These are phyloP conservation scores for Talaromyces proteolyticus DNA, from an alignment of 495 filamentous ascomycete species.

Conservation along the genomic window DNA sequence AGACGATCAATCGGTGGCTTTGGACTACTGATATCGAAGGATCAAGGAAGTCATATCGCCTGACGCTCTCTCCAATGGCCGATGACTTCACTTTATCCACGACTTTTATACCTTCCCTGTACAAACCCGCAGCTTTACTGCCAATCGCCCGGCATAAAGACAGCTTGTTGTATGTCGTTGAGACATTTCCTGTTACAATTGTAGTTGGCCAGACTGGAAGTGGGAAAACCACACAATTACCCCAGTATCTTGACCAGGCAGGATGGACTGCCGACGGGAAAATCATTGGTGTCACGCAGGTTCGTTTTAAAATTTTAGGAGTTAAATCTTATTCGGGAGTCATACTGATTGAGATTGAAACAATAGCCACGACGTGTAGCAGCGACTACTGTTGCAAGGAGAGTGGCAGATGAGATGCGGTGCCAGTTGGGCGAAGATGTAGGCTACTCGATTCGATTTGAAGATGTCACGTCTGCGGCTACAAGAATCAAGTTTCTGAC, in stretches of 20 bases:
- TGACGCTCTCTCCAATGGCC: conserved; percentile 19
- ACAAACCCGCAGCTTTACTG: conserved; percentile 70
- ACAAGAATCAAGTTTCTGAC: conserved; percentile 96
- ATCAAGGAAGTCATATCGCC: conserved; percentile 1
- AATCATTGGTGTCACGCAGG: conserved; percentile 85
- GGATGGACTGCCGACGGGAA: conserved; percentile 87
- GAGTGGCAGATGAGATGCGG: conserved; percentile 91
- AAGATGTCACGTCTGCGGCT: conserved; percentile 82
- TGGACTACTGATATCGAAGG: background rate
- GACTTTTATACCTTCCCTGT: conserved; percentile 67
- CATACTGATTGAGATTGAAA: conserved; percentile 13
- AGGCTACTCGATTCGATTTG: conserved; percentile 94
- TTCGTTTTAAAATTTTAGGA: conserved; percentile 30
- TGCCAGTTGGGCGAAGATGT: conserved; percentile 91
- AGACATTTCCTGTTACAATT: conserved; percentile 73
- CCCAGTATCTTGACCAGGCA: conserved; percentile 79
- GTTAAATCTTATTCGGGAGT: background rate
- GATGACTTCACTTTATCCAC: conserved; percentile 51
- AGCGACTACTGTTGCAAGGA: conserved; percentile 82
- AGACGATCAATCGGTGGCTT: background rate
- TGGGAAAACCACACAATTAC: conserved; percentile 86
- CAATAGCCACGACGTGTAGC: conserved; percentile 82
- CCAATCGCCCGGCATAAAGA: conserved; percentile 74
- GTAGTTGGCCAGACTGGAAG: conserved; percentile 89
- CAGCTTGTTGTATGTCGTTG: conserved; percentile 68